These are phyloP conservation scores for Chalciporus sphaerocephalus DNA, from an alignment of 768 basidiomycete genomes.

Conservation along the genomic window DNA sequence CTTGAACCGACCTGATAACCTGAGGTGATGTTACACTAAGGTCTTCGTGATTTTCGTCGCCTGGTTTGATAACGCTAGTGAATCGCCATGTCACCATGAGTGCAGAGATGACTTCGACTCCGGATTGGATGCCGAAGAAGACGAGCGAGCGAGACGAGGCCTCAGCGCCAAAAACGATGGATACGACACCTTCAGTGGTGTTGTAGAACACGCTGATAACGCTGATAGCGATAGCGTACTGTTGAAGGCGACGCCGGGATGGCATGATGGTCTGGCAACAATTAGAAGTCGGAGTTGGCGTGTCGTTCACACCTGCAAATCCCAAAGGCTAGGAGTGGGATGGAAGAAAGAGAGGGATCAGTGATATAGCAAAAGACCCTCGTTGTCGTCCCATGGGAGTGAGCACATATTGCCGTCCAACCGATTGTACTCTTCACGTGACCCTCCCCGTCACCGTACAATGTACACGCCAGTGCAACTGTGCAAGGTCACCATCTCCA, in stretches of 20 bases:
- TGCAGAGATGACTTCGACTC: conserved; percentile 43
- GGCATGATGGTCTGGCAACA: conserved; percentile 9
- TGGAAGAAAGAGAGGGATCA: too few relatives aligned
- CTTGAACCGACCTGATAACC: conserved; percentile 14
- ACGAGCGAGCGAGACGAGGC: conserved; percentile 42
- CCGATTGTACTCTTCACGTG: too few relatives aligned
- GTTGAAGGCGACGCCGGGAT: conserved; percentile 18
- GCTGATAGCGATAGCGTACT: conserved; percentile 41
- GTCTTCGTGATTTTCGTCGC: conserved; percentile 26
- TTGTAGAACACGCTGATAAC: conserved; percentile 38
- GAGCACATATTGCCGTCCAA: too few relatives aligned
- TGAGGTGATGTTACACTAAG: not conserved
- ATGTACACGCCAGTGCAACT: too few relatives aligned
- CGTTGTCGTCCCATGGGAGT: too few relatives aligned
- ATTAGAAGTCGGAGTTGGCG: too few relatives aligned
- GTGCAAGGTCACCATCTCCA: too few relatives aligned
- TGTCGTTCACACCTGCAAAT: too few relatives aligned
- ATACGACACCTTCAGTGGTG: conserved; percentile 40
- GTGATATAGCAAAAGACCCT: too few relatives aligned
- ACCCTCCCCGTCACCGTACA: too few relatives aligned
- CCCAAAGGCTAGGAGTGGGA: too few relatives aligned
- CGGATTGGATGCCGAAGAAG: conserved; percentile 48
- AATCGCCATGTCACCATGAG: conserved; percentile 45
- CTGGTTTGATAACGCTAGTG: conserved; percentile 28
- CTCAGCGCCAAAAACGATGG: conserved; percentile 43